Percentiles rank a stretch among this genome's conserved stretches.
These are phyloP conservation scores for Lactarius trivialis DNA, from an alignment of 768 basidiomycete genomes.

Conservation along the genomic window DNA sequence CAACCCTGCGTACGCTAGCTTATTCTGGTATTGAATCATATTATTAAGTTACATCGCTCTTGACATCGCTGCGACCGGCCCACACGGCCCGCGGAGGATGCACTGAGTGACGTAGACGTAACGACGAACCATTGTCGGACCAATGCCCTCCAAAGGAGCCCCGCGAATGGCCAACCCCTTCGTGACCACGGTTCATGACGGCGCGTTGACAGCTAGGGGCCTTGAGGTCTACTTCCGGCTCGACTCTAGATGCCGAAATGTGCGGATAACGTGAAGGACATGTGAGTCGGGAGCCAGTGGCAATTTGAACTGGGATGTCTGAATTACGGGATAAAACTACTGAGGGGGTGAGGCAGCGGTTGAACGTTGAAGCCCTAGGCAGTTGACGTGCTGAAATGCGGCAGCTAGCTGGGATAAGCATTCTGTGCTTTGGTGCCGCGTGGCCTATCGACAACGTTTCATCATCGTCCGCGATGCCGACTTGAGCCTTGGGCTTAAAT, in stretches of 20 bases:
- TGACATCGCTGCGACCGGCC: not conserved
- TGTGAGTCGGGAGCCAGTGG: too few relatives aligned
- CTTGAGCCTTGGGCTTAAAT: not conserved
- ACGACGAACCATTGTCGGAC: not conserved
- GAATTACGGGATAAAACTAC: not conserved
- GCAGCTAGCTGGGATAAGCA: slow-evolving; percentile 1
- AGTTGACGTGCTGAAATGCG: not conserved
- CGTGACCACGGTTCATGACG: not conserved
- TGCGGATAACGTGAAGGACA: not conserved
- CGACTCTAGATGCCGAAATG: not conserved
- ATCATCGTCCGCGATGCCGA: not conserved
- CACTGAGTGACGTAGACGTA: too few relatives aligned
- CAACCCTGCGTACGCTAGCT: not conserved
- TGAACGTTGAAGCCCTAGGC: not conserved
- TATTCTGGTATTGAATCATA: not conserved
- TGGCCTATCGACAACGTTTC: not conserved
- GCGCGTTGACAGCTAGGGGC: not conserved
- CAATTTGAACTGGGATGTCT: not conserved
- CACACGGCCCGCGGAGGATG: not conserved
- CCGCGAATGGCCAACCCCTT: not conserved
- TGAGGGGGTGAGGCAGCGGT: not conserved
- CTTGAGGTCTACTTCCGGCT: not conserved
- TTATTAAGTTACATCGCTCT: too few relatives aligned
- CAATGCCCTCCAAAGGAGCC: not conserved
- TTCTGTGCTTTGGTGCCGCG: slow-evolving; percentile 6